Percentiles rank a stretch among this genome's conserved stretches.
Evolutionary conservation across 2,329 filamentous ascomycete species (phyloP).

Genomic region (Dothistroma pini): DNA sequence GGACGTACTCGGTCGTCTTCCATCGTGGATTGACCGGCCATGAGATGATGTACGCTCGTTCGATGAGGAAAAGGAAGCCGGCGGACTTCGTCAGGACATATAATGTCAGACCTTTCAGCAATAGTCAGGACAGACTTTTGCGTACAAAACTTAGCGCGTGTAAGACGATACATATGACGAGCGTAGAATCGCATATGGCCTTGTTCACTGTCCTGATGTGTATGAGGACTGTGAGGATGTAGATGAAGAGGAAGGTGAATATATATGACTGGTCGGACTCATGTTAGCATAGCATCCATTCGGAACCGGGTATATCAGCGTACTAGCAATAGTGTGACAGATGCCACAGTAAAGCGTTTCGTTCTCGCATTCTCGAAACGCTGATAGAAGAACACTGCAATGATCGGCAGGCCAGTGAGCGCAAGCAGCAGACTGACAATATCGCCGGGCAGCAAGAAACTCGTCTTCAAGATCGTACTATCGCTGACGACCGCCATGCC

Average conservation of each 20-base stretch:
- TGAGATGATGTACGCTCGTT: conserved; percentile 24
- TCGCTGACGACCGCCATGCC: conserved; percentile 15
- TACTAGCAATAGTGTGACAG: conserved; percentile 17
- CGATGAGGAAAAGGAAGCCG: conserved; percentile 21
- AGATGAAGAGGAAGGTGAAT: conserved; percentile 20
- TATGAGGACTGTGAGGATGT: conserved; percentile 18
- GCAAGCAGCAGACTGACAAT: conserved; percentile 12
- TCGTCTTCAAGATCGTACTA: conserved; percentile 2
- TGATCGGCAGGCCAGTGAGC: conserved; percentile 11
- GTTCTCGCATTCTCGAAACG: conserved; percentile 11
- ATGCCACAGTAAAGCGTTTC: conserved; percentile 14
- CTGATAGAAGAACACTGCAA: conserved; percentile 17
- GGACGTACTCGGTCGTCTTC: conserved; percentile 19
- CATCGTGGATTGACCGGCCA: conserved; percentile 18
- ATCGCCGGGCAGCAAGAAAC: conserved; percentile 12
- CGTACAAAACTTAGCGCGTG: background rate
- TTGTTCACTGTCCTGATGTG: conserved; percentile 14
- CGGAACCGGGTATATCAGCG: background rate
- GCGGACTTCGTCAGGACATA: conserved; percentile 18
- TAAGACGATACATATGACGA: conserved; percentile 13
- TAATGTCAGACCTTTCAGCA: conserved; percentile 18
- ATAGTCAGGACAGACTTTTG: background rate
- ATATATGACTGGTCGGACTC: conserved; percentile 14
- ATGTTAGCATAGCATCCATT: background rate
- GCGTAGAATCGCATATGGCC: conserved; percentile 15